Conservation (phyloP, 1,284 basidiomycete species). For the Mycena citricolor region DNA sequence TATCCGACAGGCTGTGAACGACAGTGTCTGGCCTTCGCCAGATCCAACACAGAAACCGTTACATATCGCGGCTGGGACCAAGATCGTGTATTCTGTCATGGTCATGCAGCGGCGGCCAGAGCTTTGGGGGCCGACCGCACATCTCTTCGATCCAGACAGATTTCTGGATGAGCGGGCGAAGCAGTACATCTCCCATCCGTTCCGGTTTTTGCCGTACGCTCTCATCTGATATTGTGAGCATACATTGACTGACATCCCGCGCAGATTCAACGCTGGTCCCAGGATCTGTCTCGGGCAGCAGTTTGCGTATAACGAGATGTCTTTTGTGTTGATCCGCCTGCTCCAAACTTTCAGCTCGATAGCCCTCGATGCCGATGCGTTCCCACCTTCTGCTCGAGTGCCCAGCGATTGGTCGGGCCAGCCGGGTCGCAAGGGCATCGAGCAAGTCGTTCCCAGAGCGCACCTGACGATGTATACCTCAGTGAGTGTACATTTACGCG, state of each 20-base stretch:
- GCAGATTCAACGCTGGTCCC: conserved; percentile 4
- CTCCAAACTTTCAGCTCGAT: conserved; percentile 46
- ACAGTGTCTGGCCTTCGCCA: background rate
- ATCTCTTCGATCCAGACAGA: conserved; percentile 16
- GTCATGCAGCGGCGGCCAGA: conserved; percentile 36
- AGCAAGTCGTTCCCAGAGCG: conserved; percentile 37
- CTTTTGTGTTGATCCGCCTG: conserved; percentile 50
- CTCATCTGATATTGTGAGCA: background rate
- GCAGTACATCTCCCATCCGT: conserved; percentile 12
- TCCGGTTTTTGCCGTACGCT: conserved; percentile 13
- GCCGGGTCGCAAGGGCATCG: conserved; percentile 30
- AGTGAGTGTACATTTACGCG: conserved; percentile 1
- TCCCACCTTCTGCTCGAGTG: conserved; percentile 28
- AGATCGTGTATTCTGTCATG: conserved; percentile 25
- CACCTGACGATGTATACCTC: conserved; percentile 41
- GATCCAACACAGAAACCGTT: background rate
- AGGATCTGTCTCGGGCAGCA: conserved; percentile 26
- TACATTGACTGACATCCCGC: background rate
- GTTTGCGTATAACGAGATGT: conserved; percentile 56
- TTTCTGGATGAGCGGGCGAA: conserved; percentile 20
- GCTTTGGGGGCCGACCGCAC: conserved; percentile 35
- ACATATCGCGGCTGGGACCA: conserved; percentile 1
- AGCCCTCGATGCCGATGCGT: conserved; percentile 36
- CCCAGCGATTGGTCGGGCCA: conserved; percentile 37
- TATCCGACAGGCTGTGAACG: conserved; percentile 33